Base-by-base conservation (phyloP, 1,284 basidiomycete genomes). In the Apiotrichum montevideense region DNA sequence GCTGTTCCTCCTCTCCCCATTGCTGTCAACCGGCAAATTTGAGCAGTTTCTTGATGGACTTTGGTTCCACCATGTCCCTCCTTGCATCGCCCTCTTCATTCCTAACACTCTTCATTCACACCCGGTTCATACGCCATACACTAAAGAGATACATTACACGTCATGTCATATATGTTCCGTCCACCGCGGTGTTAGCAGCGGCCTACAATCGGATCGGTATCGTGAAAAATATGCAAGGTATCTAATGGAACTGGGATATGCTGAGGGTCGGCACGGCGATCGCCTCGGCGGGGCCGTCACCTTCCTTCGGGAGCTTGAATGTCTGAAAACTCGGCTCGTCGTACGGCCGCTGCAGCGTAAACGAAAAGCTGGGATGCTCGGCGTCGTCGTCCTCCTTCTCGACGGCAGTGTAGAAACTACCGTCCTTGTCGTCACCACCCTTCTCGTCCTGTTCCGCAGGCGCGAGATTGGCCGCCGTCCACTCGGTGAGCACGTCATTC, bases 321-420 rank as follows among this genome's bases (percentile, higher is more conserved):
- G 47, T 49, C 35, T 40, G 35, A 32, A 50, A 50, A 9, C 8
- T 29, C 40, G 48, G 48, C 48, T 50, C 39, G 29, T 50, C 48
- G 48, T 50, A 50, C 39, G 48, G 8, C n/a, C 32, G 32, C 39
- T 40, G 21, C 4, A 51, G 33, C 14, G 50, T 51, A 13, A 35
- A 51, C 40, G 3, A 4, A 29, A 55, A 45, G 7, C 11, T 32
- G 9, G 54, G 47, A 5, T 35, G 29, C 32, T 21, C 39, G 49
- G 35, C 21, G 11, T 49, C 41, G 29, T 34, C 34, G 14, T 53
- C 54, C 40, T 43, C 39, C 21, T 35, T 33, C n/a, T 33, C 6
- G 4, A 52, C 51, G 14, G 52, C 55, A 21, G 37, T 49, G 35
- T 49, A 49, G 47, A 49, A 49, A 37, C 47, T 49, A 10, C 35